phyloP scores from a whole-genome alignment of 1,139 yeast species.

The Yamadazyma taylorii region DNA sequence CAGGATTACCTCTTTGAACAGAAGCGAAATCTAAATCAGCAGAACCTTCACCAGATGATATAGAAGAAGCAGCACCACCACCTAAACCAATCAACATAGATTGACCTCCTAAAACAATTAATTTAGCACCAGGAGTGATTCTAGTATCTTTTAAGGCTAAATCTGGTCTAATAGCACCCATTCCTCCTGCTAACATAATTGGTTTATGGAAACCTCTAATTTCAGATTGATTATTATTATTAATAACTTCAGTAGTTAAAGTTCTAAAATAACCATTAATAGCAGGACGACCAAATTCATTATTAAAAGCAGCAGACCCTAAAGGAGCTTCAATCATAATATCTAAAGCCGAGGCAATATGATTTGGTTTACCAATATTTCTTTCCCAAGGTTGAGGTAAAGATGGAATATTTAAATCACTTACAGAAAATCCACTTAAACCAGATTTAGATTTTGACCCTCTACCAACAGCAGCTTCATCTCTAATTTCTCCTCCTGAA shows the following conservation, averaged over 20 bases:
- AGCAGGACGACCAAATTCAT: conserved; percentile 98
- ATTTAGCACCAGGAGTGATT: conserved; percentile 89
- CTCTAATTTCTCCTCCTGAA: conserved; percentile 99
- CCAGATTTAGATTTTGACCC: conserved; percentile 98
- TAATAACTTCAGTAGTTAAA: conserved; percentile 73
- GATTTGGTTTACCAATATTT: conserved; percentile 82
- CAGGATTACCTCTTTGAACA: conserved; percentile 99
- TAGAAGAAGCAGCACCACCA: conserved; percentile 98
- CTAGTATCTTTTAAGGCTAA: conserved; percentile 84
- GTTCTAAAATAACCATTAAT: conserved; percentile 97
- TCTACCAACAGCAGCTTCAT: conserved; percentile 99
- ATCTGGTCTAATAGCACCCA: conserved; percentile 94
- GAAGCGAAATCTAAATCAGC: conserved; percentile 98
- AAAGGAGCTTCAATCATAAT: conserved; percentile 97
- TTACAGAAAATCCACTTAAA: conserved; percentile 86
- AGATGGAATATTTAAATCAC: conserved; percentile 85
- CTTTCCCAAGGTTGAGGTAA: conserved; percentile 94
- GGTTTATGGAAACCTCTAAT: conserved; percentile 98
- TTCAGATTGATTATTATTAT: conserved; percentile 63
- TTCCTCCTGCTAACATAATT: conserved; percentile 98
- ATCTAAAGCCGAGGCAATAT: conserved; percentile 89
- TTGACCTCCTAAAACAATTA: conserved; percentile 96
- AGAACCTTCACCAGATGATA: conserved; percentile 93
- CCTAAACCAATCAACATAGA: conserved; percentile 99
- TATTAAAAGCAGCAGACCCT: conserved; percentile 97